Percentiles rank a stretch among this genome's conserved stretches.
Evolutionary conservation across 192 early-diverging fungal species (phyloP).

Genomic region (Entomortierella lignicola): DNA sequence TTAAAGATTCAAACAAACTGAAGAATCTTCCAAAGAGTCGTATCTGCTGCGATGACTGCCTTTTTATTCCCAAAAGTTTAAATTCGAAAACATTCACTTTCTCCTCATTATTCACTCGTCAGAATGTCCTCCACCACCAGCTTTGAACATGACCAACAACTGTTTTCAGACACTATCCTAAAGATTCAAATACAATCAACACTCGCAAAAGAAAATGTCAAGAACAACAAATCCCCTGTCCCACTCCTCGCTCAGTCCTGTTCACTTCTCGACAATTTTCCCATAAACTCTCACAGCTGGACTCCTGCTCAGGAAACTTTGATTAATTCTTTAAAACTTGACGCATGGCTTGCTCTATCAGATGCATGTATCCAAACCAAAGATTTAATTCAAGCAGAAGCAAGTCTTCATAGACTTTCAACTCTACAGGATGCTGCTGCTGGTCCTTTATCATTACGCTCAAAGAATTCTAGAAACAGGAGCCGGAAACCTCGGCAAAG

Average conservation of each 20-base stretch:
- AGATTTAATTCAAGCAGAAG: conserved; percentile 42
- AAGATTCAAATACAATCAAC: conserved; percentile 40
- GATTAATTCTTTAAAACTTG: conserved; percentile 30
- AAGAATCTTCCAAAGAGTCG: too few relatives aligned
- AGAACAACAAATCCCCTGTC: conserved; percentile 37
- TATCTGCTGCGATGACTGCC: too few relatives aligned
- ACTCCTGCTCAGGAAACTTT: conserved; percentile 11
- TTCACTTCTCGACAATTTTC: conserved; percentile 41
- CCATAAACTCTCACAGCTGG: not conserved
- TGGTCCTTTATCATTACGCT: conserved; percentile 17
- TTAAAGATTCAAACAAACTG: too few relatives aligned
- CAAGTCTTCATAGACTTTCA: conserved; percentile 20
- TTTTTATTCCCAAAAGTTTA: not conserved
- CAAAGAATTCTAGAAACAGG: not conserved
- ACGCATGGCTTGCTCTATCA: conserved; percentile 29
- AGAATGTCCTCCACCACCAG: conserved; percentile 5
- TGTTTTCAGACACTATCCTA: conserved; percentile 37
- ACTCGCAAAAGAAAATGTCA: conserved; percentile 24
- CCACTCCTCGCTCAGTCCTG: conserved; percentile 42
- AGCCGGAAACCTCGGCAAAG: not conserved
- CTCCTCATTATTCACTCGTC: too few relatives aligned
- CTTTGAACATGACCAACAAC: conserved; percentile 22
- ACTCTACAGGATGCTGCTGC: conserved; percentile 21
- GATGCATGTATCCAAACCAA: conserved; percentile 29
- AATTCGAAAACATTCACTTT: too few relatives aligned